Base-by-base conservation (phyloP, 495 filamentous ascomycete genomes). In the Mytilinidion resinicola region DNA sequence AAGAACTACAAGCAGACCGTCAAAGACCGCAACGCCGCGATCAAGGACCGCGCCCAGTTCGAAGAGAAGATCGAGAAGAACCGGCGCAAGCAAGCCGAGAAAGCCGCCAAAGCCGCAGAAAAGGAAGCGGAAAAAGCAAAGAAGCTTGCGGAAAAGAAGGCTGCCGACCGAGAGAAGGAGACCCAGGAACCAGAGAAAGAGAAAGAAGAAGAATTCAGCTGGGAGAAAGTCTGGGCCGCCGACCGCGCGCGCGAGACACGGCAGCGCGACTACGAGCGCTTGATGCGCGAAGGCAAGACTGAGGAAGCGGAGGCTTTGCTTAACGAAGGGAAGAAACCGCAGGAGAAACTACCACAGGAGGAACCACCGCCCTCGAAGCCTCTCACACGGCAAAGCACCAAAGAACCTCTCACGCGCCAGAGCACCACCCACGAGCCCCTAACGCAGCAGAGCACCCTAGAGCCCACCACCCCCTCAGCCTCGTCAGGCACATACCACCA, bases 1-100 rank as follows among this genome's bases (percentile, higher is more conserved):
- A 89, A 88, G 62, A 72, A 73, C 4, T 85, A 85, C 71, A 75
- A 83, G 48, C 76, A 76, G 60, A 75, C 79, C 9, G 67, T 88
- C 53, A 89, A 86, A 65, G 79, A 85, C 52, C 80, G 80, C 3
- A 80, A 83, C 8, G 85, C 76, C 55, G 75, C 77, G 0, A 71
- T 88, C n/a, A 81, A 75, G 53, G 80, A 83, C 35, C 76, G 84
- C 0, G 70, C 77, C 17, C 85, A 82, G 60, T 62, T 80, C 2
- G 42, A 82, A 15, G 75, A 82, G 57, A 83, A 82, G 38, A 49
- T 49, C 39, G 9, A 56, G 56, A 57, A 68, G 62, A 53, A 57
- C 53, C 35, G 64, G 63, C 43, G 50, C 52, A 61, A 67, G 54
- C 55, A 62, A 47, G 67, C 64, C 12, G 59, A 69, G 1, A 59